phyloP scores from a whole-genome alignment of 2,329 filamentous ascomycete species.

The Tolypocladium cylindrosporum region DNA sequence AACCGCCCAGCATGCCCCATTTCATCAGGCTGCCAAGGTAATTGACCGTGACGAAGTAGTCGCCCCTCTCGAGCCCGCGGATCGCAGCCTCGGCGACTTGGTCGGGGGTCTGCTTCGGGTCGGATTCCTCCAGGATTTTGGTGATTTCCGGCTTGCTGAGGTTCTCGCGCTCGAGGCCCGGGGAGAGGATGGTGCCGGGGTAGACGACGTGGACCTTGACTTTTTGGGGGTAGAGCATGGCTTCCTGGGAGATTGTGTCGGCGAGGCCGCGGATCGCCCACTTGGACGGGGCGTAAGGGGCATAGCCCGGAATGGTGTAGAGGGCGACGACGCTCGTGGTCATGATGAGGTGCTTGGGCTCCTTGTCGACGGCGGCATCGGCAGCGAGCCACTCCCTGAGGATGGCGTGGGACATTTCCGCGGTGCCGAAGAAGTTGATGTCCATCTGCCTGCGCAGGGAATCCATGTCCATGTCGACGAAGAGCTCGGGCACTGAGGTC shows the following conservation, averaged over 20 bases:
- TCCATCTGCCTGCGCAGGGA: constrained; percentile 74
- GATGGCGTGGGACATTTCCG: constrained; percentile 76
- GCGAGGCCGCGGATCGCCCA: constrained; percentile 73
- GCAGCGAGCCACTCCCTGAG: constrained; percentile 63
- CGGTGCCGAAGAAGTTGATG: constrained; percentile 79
- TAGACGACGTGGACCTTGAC: constrained; percentile 75
- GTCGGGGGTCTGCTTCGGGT: constrained; percentile 69
- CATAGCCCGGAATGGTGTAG: constrained; percentile 71
- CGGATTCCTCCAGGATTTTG: constrained; percentile 67
- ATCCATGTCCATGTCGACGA: constrained; percentile 61
- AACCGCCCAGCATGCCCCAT: constrained; percentile 45
- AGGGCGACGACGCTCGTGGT: constrained; percentile 72
- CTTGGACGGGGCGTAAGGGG: constrained; percentile 75
- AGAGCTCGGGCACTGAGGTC: constrained; percentile 62
- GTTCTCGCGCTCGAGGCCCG: constrained; percentile 69
- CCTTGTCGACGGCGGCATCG: constrained; percentile 28
- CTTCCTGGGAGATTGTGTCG: constrained; percentile 75
- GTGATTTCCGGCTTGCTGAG: constrained; percentile 72
- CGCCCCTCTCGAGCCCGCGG: constrained; percentile 64
- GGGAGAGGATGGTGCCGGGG: constrained; percentile 72
- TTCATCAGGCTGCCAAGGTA: constrained; percentile 65
- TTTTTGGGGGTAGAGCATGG: constrained; percentile 74
- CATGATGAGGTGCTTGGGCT: constrained; percentile 73
- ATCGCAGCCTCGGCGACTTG: constrained; percentile 65
- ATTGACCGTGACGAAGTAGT: constrained; percentile 70